phyloP scores from a whole-genome alignment of 306 rosid genomes.

The Nissolia schottii region DNA sequence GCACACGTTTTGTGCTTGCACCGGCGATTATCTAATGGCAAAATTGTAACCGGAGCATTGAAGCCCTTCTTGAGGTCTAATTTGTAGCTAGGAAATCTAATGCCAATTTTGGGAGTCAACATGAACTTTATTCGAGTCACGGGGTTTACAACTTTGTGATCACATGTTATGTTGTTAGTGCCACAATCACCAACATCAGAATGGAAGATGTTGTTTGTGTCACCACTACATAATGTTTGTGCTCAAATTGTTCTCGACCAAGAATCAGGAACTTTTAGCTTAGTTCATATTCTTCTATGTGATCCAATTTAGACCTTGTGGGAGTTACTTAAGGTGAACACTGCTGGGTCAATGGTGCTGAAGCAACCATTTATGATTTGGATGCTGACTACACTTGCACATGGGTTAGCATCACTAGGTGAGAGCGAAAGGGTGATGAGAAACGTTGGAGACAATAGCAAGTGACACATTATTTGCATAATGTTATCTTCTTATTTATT shows the following conservation, averaged over 20 bases:
- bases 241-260: constrained; percentile 9
- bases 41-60: neutral
- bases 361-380: neutral
- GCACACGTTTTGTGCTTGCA: neutral
- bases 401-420: too few relatives aligned
- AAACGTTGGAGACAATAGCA: too few relatives aligned
- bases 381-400: too few relatives aligned
- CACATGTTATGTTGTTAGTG: neutral
- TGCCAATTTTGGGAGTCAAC: neutral
- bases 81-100: neutral
- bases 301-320: neutral
- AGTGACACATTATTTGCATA: too few relatives aligned
- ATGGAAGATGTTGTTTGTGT: neutral
- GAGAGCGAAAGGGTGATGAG: too few relatives aligned
- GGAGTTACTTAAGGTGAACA: neutral
- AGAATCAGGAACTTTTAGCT: neutral
- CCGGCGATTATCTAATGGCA: neutral
- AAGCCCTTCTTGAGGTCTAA: neutral
- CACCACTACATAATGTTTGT: neutral
- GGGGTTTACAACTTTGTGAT: neutral
- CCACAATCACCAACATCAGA: neutral
- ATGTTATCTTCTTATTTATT: too few relatives aligned
- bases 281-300: neutral
- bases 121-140: neutral
- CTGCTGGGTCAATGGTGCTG: neutral